Evolutionary conservation across 495 filamentous ascomycete genomes (phyloP), one percentile per base, ranked within the genome.

Genomic region (Hypoxylon lienhwacheense): DNA sequence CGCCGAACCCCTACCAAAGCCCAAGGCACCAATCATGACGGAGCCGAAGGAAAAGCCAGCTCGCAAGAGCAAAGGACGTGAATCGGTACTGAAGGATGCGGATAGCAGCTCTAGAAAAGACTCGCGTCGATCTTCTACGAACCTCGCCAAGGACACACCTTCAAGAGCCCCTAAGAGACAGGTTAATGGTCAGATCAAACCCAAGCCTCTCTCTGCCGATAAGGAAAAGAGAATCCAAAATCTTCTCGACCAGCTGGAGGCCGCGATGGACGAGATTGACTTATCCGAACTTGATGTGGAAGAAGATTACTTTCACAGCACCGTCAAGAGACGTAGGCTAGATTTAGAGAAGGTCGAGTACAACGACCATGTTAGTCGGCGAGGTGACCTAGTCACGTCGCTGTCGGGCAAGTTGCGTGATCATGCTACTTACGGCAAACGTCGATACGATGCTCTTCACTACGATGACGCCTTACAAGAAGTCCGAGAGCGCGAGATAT

Each of bases 401-500:
- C 62, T 67, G 45, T 49, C 73, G 46, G 36, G 61, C 37, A 73
- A 74, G 54, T 61, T 68, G 39, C 61, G 69, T 33, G 62, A 70
- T 19, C 82, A 83, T 59, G 70, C 73, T 21, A 63, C 67, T 28
- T 66, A 72, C 37, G 80, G 78, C 21, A 81, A 80, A 47, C 62
- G 70, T 15, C 72, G 79, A 16, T 81, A 71, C 51, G 71, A 76
- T 40, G 70, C 76, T 10, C 39, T 75, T 5, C 64, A 79, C 54
- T 77, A 73, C 61, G 77, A 82, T 3, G 84, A 83, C 10, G 93
- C 91, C 12, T 76, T 91, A 43, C 81, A 86, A 34, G 85, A 95
- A 59, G 92, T 98, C 1, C 88, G 93, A 52, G 84, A 87, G 46
- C 88, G 88, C 55, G 93, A 97, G 66, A 77, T 96, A 5, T 86